Conservation (phyloP, 225 moss, liverwort and hornwort genomes). For the Bryoerythrophyllum caledonicum region DNA sequence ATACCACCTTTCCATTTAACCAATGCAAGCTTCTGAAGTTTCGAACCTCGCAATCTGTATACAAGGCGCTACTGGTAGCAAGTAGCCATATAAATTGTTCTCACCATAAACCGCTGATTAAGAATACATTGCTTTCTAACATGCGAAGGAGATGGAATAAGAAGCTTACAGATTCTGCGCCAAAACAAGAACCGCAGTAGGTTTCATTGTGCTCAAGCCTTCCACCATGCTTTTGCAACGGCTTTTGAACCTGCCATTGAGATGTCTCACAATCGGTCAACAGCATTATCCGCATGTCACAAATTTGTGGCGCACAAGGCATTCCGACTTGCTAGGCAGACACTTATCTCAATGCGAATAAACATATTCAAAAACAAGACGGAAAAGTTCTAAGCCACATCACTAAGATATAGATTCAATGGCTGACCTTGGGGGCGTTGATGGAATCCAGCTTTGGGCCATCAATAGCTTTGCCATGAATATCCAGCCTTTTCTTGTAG, state of each 20-base stretch:
- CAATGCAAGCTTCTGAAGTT: conserved; percentile 2
- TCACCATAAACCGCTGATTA: not conserved
- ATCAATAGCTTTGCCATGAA: conserved; percentile 69
- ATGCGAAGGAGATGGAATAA: conserved; percentile 4
- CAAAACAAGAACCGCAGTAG: conserved; percentile 99
- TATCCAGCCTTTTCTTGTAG: conserved; percentile 82
- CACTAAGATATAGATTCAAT: conserved; percentile 4
- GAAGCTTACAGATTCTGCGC: conserved; percentile 75
- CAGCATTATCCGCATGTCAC: not conserved
- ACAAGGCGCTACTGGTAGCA: not conserved
- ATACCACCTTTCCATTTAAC: not conserved
- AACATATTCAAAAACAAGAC: not conserved
- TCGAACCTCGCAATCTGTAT: conserved; percentile 8
- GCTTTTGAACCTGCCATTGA: conserved; percentile 75
- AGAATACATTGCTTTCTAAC: conserved; percentile 2
- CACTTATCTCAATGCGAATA: not conserved
- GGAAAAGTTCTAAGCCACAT: not conserved
- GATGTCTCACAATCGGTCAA: not conserved
- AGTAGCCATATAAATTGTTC: not conserved
- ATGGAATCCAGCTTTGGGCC: conserved; percentile 79
- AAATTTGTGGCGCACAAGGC: not conserved
- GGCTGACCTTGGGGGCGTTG: conserved; percentile 75
- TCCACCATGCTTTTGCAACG: conserved; percentile 95
- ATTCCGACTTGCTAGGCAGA: not conserved
- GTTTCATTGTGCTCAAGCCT: conserved; percentile 89